A percentile compares a stretch with the other conserved stretches of the same genome.
These are phyloP conservation scores for Pleurotus djamor DNA, from an alignment of 768 basidiomycete species.

Conservation along the genomic window DNA sequence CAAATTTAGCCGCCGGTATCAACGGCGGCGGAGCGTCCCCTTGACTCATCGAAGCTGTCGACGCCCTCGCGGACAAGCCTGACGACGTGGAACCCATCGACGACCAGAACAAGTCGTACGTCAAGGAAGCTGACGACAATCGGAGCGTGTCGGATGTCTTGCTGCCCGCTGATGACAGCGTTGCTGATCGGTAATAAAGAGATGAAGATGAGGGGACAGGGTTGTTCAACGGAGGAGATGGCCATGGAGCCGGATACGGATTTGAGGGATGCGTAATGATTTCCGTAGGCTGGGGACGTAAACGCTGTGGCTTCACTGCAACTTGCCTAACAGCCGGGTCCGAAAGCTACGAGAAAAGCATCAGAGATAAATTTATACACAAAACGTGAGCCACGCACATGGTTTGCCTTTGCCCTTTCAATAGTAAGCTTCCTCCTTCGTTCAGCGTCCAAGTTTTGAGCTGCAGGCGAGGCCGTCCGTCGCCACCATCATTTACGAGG, in stretches of 20 bases:
- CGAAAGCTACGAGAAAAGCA: slow-evolving; percentile 44
- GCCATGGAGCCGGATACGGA: neutral
- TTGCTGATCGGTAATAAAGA: slow-evolving; percentile 1
- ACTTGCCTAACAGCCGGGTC: too few species aligned
- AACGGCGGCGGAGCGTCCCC: neutral
- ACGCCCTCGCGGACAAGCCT: neutral
- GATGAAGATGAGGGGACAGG: neutral
- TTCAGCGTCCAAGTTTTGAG: slow-evolving; percentile 32
- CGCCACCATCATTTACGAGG: neutral
- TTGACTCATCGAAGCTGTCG: neutral
- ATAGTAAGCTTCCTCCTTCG: slow-evolving; percentile 48
- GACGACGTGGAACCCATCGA: slow-evolving; percentile 15
- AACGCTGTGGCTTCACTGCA: neutral
- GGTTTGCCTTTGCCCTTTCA: slow-evolving; percentile 55
- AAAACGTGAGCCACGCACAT: slow-evolving; percentile 36
- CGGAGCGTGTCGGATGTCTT: neutral
- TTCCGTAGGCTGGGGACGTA: slow-evolving; percentile 13
- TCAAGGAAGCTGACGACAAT: slow-evolving; percentile 26
- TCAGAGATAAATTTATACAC: neutral
- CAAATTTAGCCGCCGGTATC: neutral
- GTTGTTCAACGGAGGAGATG: neutral
- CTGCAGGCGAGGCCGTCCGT: slow-evolving; percentile 11
- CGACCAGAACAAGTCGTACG: slow-evolving; percentile 68
- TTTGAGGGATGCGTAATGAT: neutral
- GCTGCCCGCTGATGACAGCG: neutral